Base-by-base conservation (phyloP, 345 rosid genomes). In the Balakata baccata region DNA sequence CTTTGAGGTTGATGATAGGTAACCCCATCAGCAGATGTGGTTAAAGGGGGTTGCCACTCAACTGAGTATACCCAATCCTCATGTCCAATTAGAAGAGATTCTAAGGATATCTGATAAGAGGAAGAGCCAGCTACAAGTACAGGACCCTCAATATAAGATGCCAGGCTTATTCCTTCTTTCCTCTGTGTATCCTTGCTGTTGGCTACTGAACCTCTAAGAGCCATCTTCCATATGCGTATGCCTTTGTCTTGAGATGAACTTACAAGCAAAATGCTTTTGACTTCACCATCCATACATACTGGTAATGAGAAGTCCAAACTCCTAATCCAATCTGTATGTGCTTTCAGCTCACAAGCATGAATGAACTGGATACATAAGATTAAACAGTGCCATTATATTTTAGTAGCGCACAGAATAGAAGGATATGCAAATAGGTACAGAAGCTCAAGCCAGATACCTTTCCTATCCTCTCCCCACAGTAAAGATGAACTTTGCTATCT, bases 1-100 rank as follows among this genome's bases (percentile, higher is more conserved):
- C 97, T 86, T 70, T 85, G 83, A 0, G 91, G 97, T 78, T 95
- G 98, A 83, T 79, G 72, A 59, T 63, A 80, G 37, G 79, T 66
- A 67, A 6, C 63, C 45, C 70, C 87, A 64, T 76, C 85, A 12
- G 83, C 64, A 46, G 79, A 66, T 38, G 68, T 41, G 6, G 62
- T 34, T 14, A 74, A 73, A 70, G 99, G 98, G 46, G 96, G 97
- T 74, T 92, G 87, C 97, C 99, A 95, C 82, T 91, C 87, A 43
- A 95, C 99, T 5, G 99, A 95, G 81, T 95, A 95, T 20, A 89
- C 94, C 98, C 98, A 95, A 79, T 92, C 99, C 80, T 95, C 99
- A 76, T 95, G 99, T 75, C 97, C 99, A 75, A 92, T 87, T 39
- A 92, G 82, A 82, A 95, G 96, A 80, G 98, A 92, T 73, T 95